phyloP scores from a whole-genome alignment of 2,329 filamentous ascomycete genomes.

The Trematosphaeria pertusa region DNA sequence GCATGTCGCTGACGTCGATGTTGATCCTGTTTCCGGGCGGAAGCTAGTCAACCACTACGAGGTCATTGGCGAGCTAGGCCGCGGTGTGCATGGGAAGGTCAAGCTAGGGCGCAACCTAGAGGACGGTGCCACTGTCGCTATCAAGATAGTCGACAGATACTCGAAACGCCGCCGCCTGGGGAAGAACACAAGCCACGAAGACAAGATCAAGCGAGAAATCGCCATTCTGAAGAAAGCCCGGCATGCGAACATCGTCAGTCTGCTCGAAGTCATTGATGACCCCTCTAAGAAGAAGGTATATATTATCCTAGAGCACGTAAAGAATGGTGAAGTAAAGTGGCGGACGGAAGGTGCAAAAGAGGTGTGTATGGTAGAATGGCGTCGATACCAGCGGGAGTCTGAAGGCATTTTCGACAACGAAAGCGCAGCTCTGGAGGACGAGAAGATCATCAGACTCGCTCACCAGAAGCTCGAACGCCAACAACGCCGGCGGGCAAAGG shows the following conservation, averaged over 20 bases:
- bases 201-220: slow-evolving; percentile 93
- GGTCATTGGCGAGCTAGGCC: slow-evolving; percentile 93
- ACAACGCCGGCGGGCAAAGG: slow-evolving; percentile 48
- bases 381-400: slow-evolving; percentile 77
- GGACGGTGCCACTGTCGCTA: slow-evolving; percentile 82
- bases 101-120: slow-evolving; percentile 86
- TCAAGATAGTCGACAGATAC: slow-evolving; percentile 97
- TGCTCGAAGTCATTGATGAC: slow-evolving; percentile 97
- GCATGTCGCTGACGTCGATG: slow-evolving; percentile 88
- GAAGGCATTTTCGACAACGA: slow-evolving; percentile 54
- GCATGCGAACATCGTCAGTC: slow-evolving; percentile 93
- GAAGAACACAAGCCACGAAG: slow-evolving; percentile 70
- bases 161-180: slow-evolving; percentile 94
- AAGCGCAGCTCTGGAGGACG: slow-evolving; percentile 51
- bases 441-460: slow-evolving; percentile 47
- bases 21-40: slow-evolving; percentile 85
- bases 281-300: slow-evolving; percentile 97
- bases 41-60: slow-evolving; percentile 99
- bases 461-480: slow-evolving; percentile 52
- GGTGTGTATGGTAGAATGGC: slow-evolving; percentile 82
- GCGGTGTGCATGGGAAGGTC: slow-evolving; percentile 96
- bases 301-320: slow-evolving; percentile 94
- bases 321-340: slow-evolving; percentile 94
- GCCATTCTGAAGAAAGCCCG: slow-evolving; percentile 98
- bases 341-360: slow-evolving; percentile 85